These are phyloP conservation scores for Hysterium pulicare DNA, from an alignment of 2,329 filamentous ascomycete genomes.

Conservation along the genomic window DNA sequence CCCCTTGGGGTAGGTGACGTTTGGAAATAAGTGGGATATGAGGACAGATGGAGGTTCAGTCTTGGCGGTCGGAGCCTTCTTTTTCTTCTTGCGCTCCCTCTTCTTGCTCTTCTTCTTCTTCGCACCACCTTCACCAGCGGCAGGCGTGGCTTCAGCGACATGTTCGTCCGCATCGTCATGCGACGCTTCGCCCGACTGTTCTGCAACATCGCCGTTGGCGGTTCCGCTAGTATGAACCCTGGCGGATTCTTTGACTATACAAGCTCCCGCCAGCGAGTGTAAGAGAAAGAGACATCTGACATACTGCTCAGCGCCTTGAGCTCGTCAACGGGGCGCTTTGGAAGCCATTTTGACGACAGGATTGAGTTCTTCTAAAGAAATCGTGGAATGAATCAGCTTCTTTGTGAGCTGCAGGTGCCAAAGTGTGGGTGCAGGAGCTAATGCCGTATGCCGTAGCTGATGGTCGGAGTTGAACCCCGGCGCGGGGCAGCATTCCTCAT, in stretches of 20 bases:
- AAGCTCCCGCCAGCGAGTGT: neutral
- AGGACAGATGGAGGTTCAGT: constrained; percentile 61
- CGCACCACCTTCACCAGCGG: constrained; percentile 54
- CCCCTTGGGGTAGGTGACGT: constrained; percentile 65
- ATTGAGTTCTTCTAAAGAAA: neutral
- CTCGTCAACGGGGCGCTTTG: constrained; percentile 1
- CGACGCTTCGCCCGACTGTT: constrained; percentile 38
- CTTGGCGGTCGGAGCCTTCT: constrained; percentile 34
- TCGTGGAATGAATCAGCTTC: neutral
- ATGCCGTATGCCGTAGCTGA: neutral
- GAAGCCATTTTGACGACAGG: neutral
- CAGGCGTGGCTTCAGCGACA: constrained; percentile 12
- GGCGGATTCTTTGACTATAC: neutral
- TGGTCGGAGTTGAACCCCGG: constrained; percentile 1
- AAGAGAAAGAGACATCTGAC: neutral
- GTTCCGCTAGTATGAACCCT: constrained; percentile 2
- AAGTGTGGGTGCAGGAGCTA: neutral
- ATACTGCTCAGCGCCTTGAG: constrained; percentile 2
- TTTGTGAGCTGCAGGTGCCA: neutral
- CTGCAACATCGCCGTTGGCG: constrained; percentile 32
- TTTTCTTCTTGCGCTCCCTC: constrained; percentile 33
- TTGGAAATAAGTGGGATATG: constrained; percentile 66
- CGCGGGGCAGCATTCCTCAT: too few species aligned
- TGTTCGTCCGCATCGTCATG: constrained; percentile 43
- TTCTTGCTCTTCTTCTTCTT: constrained; percentile 59